Percentiles rank a stretch among this genome's conserved stretches.
Evolutionary conservation across 305 asterid genomes (phyloP).

Genomic region (Vinca major): DNA sequence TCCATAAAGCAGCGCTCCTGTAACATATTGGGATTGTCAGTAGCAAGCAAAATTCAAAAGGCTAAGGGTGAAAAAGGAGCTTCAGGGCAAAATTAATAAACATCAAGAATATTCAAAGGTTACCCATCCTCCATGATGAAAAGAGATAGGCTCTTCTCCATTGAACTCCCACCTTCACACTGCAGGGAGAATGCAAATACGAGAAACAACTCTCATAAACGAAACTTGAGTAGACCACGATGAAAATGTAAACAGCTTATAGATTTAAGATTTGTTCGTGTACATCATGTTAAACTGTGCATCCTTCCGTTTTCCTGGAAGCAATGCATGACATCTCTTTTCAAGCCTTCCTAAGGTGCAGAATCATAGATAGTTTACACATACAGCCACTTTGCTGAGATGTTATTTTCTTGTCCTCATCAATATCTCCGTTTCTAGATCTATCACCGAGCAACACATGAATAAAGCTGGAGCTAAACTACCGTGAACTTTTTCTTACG

Average conservation of each 20-base stretch:
- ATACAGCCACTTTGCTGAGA: background rate
- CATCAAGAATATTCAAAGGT: slow-evolving; percentile 14
- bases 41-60: slow-evolving; percentile 12
- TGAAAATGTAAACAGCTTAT: background rate
- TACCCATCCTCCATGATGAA: slow-evolving; percentile 55
- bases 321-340: background rate
- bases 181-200: slow-evolving; percentile 21
- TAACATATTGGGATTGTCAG: slow-evolving; percentile 23
- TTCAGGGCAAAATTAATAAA: slow-evolving; percentile 9
- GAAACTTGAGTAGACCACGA: background rate
- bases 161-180: slow-evolving; percentile 70
- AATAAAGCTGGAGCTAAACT: background rate
- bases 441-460: background rate
- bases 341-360: no score
- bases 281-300: background rate
- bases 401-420: background rate
- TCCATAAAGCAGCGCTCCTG: slow-evolving; percentile 70
- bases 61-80: background rate
- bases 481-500: background rate
- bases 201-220: background rate
- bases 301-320: background rate
- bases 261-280: background rate
- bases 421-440: background rate
- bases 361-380: background rate
- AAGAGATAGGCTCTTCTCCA: slow-evolving; percentile 72